A percentile compares a stretch with the other conserved stretches of the same genome.
Evolutionary conservation across 768 basidiomycete genomes (phyloP).

Genomic region (Wakefieldia striispora): DNA sequence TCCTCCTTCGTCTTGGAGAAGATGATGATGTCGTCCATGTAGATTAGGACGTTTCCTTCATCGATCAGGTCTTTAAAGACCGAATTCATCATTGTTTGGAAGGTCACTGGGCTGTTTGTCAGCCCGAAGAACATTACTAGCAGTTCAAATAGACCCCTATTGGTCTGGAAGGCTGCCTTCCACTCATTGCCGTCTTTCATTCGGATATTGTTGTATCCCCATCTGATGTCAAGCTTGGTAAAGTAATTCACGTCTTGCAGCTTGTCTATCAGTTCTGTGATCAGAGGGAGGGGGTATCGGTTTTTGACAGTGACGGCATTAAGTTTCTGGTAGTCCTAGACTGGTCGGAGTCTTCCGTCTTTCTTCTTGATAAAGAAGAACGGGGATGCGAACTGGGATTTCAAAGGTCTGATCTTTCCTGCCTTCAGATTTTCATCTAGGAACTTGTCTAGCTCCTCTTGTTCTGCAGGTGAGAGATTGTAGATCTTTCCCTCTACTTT

Average conservation of each 20-base stretch:
- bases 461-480: background rate
- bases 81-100: too few species aligned
- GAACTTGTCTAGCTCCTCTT: background rate
- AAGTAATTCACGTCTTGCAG: conserved; percentile 21
- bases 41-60: too few species aligned
- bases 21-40: too few species aligned
- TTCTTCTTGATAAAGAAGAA: too few species aligned
- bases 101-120: too few species aligned
- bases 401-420: too few species aligned
- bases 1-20: conserved; percentile 30
- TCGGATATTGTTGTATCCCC: conserved; percentile 34
- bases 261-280: conserved; percentile 24
- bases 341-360: too few species aligned
- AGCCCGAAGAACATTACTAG: conserved; percentile 9
- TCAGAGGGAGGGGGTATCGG: conserved; percentile 25
- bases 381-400: too few species aligned
- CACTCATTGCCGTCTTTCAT: conserved; percentile 28
- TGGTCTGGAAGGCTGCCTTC: conserved; percentile 32
- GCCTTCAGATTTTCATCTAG: too few species aligned
- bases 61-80: too few species aligned
- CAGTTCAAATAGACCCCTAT: background rate
- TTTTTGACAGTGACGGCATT: conserved; percentile 26
- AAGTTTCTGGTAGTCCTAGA: conserved; percentile 34
- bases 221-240: conserved; percentile 30
- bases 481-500: background rate